phyloP scores from a whole-genome alignment of 2,329 filamentous ascomycete species.

The Arthrobotrys pseudoclavata region DNA sequence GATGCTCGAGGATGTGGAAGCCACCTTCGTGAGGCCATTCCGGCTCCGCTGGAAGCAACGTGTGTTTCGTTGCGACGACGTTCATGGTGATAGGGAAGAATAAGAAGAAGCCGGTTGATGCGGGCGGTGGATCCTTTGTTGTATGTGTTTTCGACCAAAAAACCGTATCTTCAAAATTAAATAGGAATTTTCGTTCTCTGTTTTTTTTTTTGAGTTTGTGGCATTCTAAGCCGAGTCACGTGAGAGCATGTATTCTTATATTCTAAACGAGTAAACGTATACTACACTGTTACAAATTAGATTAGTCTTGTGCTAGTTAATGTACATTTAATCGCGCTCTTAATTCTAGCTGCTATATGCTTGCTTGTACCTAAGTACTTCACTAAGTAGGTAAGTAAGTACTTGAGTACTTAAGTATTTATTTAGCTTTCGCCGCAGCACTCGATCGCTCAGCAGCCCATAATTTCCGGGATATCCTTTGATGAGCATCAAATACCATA shows the following conservation, averaged over 20 bases:
- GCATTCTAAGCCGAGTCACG: background rate
- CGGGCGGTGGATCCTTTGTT: background rate
- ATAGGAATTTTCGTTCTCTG: background rate
- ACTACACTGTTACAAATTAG: no score
- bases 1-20: constrained; percentile 50
- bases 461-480: constrained; percentile 44
- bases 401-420: constrained; percentile 1
- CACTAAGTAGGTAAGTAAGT: no score
- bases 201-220: constrained; percentile 23
- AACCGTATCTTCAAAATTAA: background rate
- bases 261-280: no score
- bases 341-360: no score
- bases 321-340: no score
- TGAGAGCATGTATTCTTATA: background rate
- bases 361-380: no score
- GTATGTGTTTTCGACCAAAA: background rate
- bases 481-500: constrained; percentile 56
- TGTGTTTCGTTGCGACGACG: constrained; percentile 42
- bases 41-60: constrained; percentile 36
- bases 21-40: constrained; percentile 51
- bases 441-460: constrained; percentile 9
- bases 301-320: no score
- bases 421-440: constrained; percentile 23
- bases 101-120: background rate
- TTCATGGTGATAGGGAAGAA: constrained; percentile 32